Conservation (phyloP, 305 asterid genomes). For the Solanum hybrid region DNA sequence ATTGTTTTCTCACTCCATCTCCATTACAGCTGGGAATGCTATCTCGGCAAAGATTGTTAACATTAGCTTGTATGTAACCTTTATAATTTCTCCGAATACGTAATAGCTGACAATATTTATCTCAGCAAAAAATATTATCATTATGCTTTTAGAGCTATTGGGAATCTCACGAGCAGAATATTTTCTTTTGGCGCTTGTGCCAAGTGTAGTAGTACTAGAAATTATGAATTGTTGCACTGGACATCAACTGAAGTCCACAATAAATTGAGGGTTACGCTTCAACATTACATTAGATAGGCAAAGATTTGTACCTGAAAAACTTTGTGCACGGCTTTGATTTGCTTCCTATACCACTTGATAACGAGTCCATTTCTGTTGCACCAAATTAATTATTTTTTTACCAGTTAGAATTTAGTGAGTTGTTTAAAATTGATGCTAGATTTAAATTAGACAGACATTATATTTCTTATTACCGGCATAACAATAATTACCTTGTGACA, state of each 20-base stretch:
- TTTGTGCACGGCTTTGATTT: background rate
- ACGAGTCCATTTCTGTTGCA: background rate
- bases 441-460: background rate
- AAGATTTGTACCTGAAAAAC: background rate
- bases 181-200: background rate
- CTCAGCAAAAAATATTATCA: background rate
- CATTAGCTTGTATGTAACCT: background rate
- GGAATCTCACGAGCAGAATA: background rate
- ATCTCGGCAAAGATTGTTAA: background rate
- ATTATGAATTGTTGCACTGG: background rate
- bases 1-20: background rate
- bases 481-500: background rate
- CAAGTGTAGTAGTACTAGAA: background rate
- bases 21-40: background rate
- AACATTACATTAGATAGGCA: background rate
- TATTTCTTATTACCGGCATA: background rate
- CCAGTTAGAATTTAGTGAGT: background rate
- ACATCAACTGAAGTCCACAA: background rate
- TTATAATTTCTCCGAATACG: background rate
- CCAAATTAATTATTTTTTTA: background rate
- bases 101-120: background rate
- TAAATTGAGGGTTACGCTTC: background rate
- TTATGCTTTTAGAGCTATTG: background rate
- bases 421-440: background rate
- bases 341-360: background rate